Percentiles rank a stretch among this genome's conserved stretches.
Evolutionary conservation across 2,329 filamentous ascomycete genomes (phyloP).

Genomic region (Fusarium haematococcum): DNA sequence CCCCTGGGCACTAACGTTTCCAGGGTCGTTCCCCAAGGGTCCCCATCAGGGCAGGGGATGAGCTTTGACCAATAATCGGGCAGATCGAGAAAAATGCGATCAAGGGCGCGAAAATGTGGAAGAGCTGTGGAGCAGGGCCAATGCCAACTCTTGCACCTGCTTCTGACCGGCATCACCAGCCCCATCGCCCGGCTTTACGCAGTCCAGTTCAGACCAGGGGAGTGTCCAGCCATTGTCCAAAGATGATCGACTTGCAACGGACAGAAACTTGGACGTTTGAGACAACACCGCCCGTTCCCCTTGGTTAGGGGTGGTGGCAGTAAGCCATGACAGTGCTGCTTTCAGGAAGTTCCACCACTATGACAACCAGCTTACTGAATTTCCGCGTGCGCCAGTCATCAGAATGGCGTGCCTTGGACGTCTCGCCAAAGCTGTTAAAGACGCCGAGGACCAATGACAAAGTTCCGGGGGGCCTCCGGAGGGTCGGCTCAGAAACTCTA

Average conservation of each 20-base stretch:
- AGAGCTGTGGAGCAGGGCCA: slow-evolving; percentile 1
- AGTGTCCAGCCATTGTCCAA: neutral
- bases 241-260: neutral
- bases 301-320: neutral
- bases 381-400: slow-evolving; percentile 1
- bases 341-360: neutral
- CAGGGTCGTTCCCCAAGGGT: slow-evolving; percentile 47
- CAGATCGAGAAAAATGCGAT: slow-evolving; percentile 46
- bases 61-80: slow-evolving; percentile 51
- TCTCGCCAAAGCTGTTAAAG: neutral
- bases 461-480: slow-evolving; percentile 26
- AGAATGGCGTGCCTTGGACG: slow-evolving; percentile 20
- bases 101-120: slow-evolving; percentile 25
- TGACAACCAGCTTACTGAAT: neutral
- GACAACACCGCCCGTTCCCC: neutral
- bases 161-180: slow-evolving; percentile 15
- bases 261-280: neutral
- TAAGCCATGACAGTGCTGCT: neutral
- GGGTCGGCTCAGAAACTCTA: slow-evolving; percentile 26
- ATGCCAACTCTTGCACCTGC: slow-evolving; percentile 22
- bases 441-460: slow-evolving; percentile 13
- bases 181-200: slow-evolving; percentile 6
- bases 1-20: slow-evolving; percentile 38
- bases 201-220: neutral
- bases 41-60: slow-evolving; percentile 44